Base-by-base conservation (phyloP, 1,139 yeast genomes). In the Kluyveromyces sp. region DNA sequence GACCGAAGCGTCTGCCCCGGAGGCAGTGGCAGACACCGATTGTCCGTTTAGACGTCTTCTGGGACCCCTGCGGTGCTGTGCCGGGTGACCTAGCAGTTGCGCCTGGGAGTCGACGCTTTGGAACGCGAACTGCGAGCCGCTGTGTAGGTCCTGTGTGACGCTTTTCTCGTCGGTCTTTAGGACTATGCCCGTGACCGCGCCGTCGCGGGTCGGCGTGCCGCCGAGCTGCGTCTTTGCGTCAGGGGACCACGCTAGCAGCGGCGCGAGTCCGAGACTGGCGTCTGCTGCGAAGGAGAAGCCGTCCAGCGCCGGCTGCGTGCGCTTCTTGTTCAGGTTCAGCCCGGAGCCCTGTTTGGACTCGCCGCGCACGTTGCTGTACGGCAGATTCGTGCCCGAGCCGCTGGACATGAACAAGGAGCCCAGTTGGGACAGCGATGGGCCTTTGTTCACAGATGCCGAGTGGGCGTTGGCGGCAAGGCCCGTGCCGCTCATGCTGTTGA, bases 231-330 rank as follows among this genome's bases (percentile, higher is more conserved):
- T 19, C 20, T 38, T 38, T 18, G 35, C 19, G n/a, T 46, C 53
- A 15, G 52, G 51, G 3, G 55, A 44, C 51, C 57, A 50, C 13
- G 52, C 59, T 35, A 61, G 40, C 31, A 61, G 44, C 8, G 64
- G 64, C 2, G 64, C 64, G 17, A 61, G 46, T 2, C 65, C 64
- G 20, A 60, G 47, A 2, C 64, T 60, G 6, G 61, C 64, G 42
- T 61, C 65, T 9, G 60, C 60, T 20, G 60, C 53, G 36, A 53
- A 58, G 30, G 53, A 54, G 41, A 51, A 47, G 35, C 57, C 41
- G 39, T 45, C 48, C 7, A 40, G 37, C 35, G 48, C 28, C n/a
- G 35, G 36, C 25, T 38, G 41, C 11, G 35, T 13, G n/a, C 35
- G 35, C 15, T 30, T 38, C 22, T 15, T 32, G 43, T 11, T 31